Evolutionary conservation across 73 alveolate genomes (phyloP).

Genomic region (Tetrahymena thermophila): DNA sequence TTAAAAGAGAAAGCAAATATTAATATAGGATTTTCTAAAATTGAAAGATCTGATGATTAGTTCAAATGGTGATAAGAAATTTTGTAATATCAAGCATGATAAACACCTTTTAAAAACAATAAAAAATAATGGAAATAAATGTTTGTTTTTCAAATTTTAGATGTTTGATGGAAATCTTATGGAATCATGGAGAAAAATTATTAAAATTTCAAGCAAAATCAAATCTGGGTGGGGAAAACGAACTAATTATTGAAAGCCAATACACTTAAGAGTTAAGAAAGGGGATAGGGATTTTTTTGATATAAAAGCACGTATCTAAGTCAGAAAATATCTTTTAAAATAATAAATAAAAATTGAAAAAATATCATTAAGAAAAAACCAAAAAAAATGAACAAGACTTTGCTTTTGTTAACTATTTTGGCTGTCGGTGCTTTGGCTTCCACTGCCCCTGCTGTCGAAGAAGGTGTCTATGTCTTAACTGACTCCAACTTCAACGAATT

Average conservation of each 20-base stretch:
- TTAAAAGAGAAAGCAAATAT: background rate
- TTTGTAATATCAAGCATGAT: background rate
- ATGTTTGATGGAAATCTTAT: background rate
- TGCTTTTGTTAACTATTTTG: background rate
- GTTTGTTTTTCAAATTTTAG: background rate
- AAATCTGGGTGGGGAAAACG: background rate
- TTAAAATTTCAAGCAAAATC: background rate
- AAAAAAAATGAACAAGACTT: background rate
- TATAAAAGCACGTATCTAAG: background rate
- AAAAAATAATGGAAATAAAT: background rate
- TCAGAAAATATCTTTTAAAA: background rate
- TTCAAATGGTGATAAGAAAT: background rate
- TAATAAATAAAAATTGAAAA: background rate
- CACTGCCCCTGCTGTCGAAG: background rate
- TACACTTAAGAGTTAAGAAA: background rate
- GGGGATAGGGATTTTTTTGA: background rate
- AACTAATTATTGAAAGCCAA: background rate
- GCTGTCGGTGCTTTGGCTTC: constrained; percentile 1
- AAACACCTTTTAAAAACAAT: background rate
- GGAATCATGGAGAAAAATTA: background rate
- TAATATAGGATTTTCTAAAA: no score
- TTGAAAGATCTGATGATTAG: background rate
- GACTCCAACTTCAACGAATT: background rate
- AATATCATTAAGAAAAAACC: background rate
- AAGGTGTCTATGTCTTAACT: background rate